Evolutionary conservation across 192 early-diverging fungal species (phyloP).

Genomic region (Coemansia umbellata): DNA sequence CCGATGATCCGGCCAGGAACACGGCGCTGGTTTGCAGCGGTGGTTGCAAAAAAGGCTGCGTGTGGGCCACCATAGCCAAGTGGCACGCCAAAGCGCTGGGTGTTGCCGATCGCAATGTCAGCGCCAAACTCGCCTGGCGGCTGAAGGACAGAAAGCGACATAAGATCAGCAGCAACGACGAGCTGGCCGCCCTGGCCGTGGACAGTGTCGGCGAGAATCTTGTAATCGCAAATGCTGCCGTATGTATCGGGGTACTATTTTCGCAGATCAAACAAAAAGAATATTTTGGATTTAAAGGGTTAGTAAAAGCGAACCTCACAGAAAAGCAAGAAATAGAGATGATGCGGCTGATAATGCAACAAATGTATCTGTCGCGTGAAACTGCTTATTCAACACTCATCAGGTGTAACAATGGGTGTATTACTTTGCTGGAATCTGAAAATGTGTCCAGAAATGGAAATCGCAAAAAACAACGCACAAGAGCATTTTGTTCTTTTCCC

Average conservation of each 20-base stretch:
- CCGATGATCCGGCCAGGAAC: constrained; percentile 97
- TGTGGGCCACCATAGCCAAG: constrained; percentile 99
- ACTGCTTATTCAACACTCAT: no score
- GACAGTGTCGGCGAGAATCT: constrained; percentile 69
- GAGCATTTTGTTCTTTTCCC: no score
- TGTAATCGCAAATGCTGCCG: constrained; percentile 82
- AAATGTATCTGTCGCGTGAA: no score
- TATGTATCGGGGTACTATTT: constrained; percentile 89
- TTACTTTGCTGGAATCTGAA: no score
- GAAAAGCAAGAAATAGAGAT: no score
- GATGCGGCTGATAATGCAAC: no score
- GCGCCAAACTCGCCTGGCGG: constrained; percentile 95
- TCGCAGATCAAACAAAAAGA: no score
- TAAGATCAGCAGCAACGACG: constrained; percentile 87
- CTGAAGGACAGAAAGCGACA: constrained; percentile 87
- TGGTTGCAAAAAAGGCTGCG: constrained; percentile 97
- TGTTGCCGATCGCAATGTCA: constrained; percentile 97
- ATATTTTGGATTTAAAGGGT: no score
- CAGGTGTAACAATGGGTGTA: no score
- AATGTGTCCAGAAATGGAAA: no score
- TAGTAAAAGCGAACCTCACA: no score
- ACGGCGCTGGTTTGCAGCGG: constrained; percentile 87
- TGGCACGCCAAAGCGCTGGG: constrained; percentile 97
- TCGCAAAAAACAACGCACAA: no score
- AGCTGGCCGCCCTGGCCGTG: constrained; percentile 83